A percentile compares a stretch with the other conserved stretches of the same genome.
Evolutionary conservation across 306 rosid genomes (phyloP).

Genomic region (Trichosanthes truncata): DNA sequence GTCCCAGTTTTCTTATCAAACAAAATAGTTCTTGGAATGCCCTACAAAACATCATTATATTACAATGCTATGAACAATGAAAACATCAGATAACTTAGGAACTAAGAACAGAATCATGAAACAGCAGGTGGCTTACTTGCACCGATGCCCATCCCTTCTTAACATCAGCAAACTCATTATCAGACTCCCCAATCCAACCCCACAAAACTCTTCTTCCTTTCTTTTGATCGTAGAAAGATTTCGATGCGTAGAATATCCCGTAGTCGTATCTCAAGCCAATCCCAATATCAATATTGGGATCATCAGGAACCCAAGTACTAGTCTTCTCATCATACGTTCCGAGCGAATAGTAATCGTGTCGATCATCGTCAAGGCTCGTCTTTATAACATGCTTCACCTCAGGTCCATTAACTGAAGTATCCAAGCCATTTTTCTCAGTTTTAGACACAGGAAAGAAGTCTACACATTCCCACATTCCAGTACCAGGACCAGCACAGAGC

Average conservation of each 20-base stretch:
- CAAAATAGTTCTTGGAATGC: conserved; percentile 66
- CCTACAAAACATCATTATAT: conserved; percentile 18
- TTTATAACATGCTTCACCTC: conserved; percentile 66
- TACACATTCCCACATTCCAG: conserved; percentile 95
- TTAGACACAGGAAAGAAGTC: conserved; percentile 65
- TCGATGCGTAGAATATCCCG: conserved; percentile 76
- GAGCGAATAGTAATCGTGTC: conserved; percentile 66
- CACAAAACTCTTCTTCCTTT: conserved; percentile 68
- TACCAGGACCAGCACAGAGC: conserved; percentile 48
- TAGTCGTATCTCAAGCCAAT: conserved; percentile 70
- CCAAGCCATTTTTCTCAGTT: conserved; percentile 30
- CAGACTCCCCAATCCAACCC: conserved; percentile 89
- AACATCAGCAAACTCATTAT: conserved; percentile 70
- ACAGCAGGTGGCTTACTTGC: conserved; percentile 32
- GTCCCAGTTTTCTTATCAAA: conserved; percentile 58
- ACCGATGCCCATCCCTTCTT: conserved; percentile 73
- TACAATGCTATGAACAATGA: not conserved
- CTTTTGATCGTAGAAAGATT: conserved; percentile 53
- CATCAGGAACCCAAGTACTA: conserved; percentile 44
- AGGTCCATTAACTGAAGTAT: conserved; percentile 42
- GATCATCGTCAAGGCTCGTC: conserved; percentile 64
- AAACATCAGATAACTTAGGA: not conserved
- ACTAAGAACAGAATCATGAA: not conserved
- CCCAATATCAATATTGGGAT: conserved; percentile 50
- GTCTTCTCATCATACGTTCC: conserved; percentile 59